Base-by-base conservation (phyloP, 306 rosid species). In the Acacia confusa region DNA sequence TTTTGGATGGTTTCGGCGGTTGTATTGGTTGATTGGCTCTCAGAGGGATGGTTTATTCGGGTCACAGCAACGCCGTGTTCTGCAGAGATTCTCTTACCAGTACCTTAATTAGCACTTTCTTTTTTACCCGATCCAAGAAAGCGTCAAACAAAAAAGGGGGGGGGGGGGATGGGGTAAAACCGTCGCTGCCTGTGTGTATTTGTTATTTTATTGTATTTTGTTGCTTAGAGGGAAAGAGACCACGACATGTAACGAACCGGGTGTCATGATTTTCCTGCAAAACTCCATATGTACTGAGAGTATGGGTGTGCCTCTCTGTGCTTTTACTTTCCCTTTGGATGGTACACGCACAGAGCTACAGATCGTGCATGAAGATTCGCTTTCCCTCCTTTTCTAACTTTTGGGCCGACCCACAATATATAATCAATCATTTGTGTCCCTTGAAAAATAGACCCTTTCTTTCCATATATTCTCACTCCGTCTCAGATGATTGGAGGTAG, bases 31-130 rank as follows among this genome's bases (percentile, higher is more conserved):
- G 47, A 36, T 19, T n/a, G 34, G 87, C 83, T 86, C 87, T 87
- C 76, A 67, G 76, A 68, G 82, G 48, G 38, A 78, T 70, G 63
- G 80, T 69, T 80, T 76, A 44, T 74, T 70, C 60, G 84, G 82
- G 81, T 91, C 94, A 93, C 88, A 82, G 88, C 76, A 85, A 90
- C 84, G 87, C 72, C 90, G 84, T 88, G 90, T 83, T 81, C 81
- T 77, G 63, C 85, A 22, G 82, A 82, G 80, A 20, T n/a, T 55
- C 61, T 75, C 84, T 58, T 82, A 81, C 82, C 90, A 84, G 81
- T 84, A 70, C 65, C 79, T 38, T 34, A 22, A 57, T 57, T 9
- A 82, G 92, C 89, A 86, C 93, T 87, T 81, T 61, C 91, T 86
- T 92, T 92, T 89, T 92, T 89, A 92, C 93, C 92, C 74, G 83